Evolutionary conservation across 2,329 filamentous ascomycete species (phyloP), one percentile per base, ranked within the genome.

Genomic region (Herpotrichia juniperi): DNA sequence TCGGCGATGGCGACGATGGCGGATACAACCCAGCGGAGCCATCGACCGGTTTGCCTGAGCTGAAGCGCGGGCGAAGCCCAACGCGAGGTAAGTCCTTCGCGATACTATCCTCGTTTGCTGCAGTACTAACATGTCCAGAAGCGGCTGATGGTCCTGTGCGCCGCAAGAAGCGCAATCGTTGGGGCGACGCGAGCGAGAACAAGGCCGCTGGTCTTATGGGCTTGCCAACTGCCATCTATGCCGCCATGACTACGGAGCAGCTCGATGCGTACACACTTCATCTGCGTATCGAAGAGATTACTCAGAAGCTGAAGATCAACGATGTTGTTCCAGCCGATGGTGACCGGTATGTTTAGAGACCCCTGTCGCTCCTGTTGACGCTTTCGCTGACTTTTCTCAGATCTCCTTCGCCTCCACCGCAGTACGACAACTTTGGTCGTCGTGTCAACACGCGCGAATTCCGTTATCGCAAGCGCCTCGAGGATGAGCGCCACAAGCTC

Each of bases 381-480:
- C 32, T 25, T 8, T 40, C 35, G 25, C 52, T 58, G 47, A 61
- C 61, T 63, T 10, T 19, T 9, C 22, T 1, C 9, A 97, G 94
- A 78, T 99, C 94, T 52, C 93, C 93, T 17, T 99, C 94, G 54
- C 94, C 94, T 31, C 84, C 94, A 28, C 94, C 94, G 10, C 93
- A 97, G 78, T 99, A 99, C 80, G 94, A 99, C 78, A 99, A 99
- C 81, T 96, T 97, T 72, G 94, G 94, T 81, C 91, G 93, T 66
- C 94, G 94, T 92, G 91, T 97, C 79, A 99, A 99, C 78, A 99
- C 96, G 52, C 87, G 96, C 78, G 96, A 99, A 81, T 96, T 93
- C 79, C 92, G 94, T 69, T 99, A 99, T 80, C 89, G 93, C 74
- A 99, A 97, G 84, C 88, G 89, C 59, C 90, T 99, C 59, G 94